Percentiles rank a stretch among this genome's conserved stretches.
Evolutionary conservation across 73 alveolate genomes (phyloP).

Genomic region (Tetrahymena malaccensis): DNA sequence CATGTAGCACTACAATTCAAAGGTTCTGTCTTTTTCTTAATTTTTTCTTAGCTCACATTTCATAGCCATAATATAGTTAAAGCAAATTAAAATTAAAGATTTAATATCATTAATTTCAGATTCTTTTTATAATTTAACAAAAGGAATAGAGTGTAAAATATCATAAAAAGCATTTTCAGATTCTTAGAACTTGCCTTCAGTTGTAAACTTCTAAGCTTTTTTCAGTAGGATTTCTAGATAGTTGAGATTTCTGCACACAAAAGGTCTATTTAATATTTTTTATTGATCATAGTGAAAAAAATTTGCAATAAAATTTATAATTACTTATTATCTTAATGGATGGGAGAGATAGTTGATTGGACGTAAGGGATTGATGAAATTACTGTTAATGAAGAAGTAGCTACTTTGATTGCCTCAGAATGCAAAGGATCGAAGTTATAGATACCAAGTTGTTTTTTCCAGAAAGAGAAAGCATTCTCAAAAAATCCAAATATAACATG

Average conservation of each 20-base stretch:
- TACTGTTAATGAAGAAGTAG: not conserved
- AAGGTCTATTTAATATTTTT: not conserved
- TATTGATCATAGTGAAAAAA: too few species aligned
- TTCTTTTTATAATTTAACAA: not conserved
- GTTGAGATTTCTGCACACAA: not conserved
- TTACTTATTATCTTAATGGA: not conserved
- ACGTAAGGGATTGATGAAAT: not conserved
- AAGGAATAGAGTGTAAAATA: not conserved
- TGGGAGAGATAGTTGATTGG: not conserved
- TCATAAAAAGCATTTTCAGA: not conserved
- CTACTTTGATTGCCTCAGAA: not conserved
- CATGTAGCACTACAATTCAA: conserved; percentile 40
- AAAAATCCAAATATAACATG: not conserved
- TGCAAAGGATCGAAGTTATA: not conserved
- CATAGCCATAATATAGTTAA: conserved; percentile 34
- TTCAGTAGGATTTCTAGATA: not conserved
- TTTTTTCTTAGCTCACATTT: conserved; percentile 23
- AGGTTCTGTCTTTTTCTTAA: not conserved
- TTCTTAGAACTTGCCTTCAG: conserved; percentile 29
- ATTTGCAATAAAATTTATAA: not conserved
- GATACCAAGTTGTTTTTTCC: not conserved
- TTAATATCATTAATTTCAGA: not conserved
- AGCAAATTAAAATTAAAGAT: conserved; percentile 6
- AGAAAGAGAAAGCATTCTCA: not conserved
- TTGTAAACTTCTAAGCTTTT: conserved; percentile 8